phyloP scores from a whole-genome alignment of 495 filamentous ascomycete genomes.

The Trichocladium uniseriatum region DNA sequence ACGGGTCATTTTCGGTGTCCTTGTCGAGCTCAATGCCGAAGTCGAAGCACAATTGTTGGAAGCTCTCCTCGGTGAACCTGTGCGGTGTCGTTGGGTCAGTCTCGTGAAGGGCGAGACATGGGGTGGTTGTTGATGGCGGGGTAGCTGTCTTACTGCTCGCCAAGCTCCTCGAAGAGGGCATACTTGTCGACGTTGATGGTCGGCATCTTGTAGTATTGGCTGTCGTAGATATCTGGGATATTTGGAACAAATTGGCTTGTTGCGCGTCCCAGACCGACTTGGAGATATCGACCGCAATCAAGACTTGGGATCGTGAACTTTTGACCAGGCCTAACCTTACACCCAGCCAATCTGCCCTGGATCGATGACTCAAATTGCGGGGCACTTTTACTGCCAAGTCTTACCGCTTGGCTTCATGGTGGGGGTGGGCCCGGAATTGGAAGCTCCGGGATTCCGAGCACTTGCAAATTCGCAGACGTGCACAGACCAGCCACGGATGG shows the following conservation, averaged over 20 bases:
- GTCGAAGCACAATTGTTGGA: conserved; percentile 97
- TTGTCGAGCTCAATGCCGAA: conserved; percentile 98
- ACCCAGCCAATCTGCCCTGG: neutral
- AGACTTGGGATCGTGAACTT: conserved; percentile 10
- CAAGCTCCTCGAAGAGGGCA: conserved; percentile 84
- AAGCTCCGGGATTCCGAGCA: neutral
- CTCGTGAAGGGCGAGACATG: neutral
- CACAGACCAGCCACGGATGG: conserved; percentile 9
- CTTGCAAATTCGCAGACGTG: conserved; percentile 9
- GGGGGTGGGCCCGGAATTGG: neutral
- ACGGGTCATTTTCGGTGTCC: conserved; percentile 63
- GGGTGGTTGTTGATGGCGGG: conserved; percentile 19
- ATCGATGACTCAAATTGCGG: conserved; percentile 28
- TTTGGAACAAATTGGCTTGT: conserved; percentile 10
- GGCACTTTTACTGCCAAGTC: conserved; percentile 18
- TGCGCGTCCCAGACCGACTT: neutral
- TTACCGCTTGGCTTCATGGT: conserved; percentile 8
- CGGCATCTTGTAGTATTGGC: conserved; percentile 49
- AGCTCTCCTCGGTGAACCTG: conserved; percentile 85
- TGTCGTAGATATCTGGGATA: neutral
- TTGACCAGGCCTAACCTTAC: conserved; percentile 17
- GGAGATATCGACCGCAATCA: conserved; percentile 5
- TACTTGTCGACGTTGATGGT: conserved; percentile 94
- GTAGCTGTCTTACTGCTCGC: conserved; percentile 58
- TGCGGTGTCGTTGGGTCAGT: conserved; percentile 1